Conservation (phyloP, 2,329 filamentous ascomycete genomes). For the Dendrostoma leiphaemia region DNA sequence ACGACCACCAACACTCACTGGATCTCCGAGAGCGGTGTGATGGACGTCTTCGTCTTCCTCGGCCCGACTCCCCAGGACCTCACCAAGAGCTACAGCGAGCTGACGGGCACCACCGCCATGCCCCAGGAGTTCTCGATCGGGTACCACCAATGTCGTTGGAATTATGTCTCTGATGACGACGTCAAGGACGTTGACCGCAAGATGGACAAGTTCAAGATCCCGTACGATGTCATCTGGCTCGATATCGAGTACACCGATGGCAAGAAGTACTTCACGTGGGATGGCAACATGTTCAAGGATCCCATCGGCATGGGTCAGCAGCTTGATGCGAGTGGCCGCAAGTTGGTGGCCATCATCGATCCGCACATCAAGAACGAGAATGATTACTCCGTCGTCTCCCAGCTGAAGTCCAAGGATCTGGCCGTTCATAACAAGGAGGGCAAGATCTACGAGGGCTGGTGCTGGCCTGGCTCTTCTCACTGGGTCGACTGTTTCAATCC, state of each 20-base stretch:
- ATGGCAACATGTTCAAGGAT: slow-evolving; percentile 81
- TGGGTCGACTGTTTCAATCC: slow-evolving; percentile 98
- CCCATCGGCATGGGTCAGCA: slow-evolving; percentile 86
- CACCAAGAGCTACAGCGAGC: slow-evolving; percentile 77
- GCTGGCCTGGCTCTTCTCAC: slow-evolving; percentile 95
- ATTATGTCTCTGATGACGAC: slow-evolving; percentile 95
- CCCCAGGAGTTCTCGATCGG: slow-evolving; percentile 90
- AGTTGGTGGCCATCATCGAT: slow-evolving; percentile 92
- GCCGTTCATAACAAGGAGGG: slow-evolving; percentile 88
- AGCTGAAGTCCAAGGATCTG: slow-evolving; percentile 80
- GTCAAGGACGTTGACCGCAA: slow-evolving; percentile 95
- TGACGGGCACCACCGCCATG: slow-evolving; percentile 88
- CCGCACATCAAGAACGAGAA: slow-evolving; percentile 95
- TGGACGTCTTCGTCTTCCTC: slow-evolving; percentile 94
- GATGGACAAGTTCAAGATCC: slow-evolving; percentile 92
- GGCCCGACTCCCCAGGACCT: slow-evolving; percentile 84
- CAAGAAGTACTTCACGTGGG: slow-evolving; percentile 98
- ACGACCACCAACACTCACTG: slow-evolving; percentile 88
- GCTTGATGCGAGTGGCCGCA: slow-evolving; percentile 79
- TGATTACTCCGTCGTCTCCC: slow-evolving; percentile 72
- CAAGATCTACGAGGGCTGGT: slow-evolving; percentile 92
- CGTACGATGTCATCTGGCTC: slow-evolving; percentile 98
- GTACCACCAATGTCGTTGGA: slow-evolving; percentile 98
- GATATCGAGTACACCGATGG: slow-evolving; percentile 97
- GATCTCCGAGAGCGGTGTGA: slow-evolving; percentile 87